Conservation (phyloP, 805 yeast species). For the Zygosaccharomyces bailii region DNA sequence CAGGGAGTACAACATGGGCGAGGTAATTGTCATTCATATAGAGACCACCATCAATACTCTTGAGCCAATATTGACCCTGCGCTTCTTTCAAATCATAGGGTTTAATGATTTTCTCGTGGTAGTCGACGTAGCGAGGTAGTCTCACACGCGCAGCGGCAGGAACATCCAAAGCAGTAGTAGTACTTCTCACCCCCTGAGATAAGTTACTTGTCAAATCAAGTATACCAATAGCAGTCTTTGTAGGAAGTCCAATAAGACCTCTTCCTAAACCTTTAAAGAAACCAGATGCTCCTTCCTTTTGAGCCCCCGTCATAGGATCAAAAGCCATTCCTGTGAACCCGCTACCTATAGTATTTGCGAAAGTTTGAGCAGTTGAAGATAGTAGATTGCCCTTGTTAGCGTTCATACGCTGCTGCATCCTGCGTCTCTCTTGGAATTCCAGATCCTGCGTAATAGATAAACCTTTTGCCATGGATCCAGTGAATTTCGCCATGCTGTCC, state of each 20-base stretch:
- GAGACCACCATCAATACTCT: slow-evolving; percentile 75
- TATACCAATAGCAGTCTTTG: slow-evolving; percentile 93
- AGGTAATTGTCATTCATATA: slow-evolving; percentile 70
- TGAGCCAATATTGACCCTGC: slow-evolving; percentile 92
- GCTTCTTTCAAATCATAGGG: slow-evolving; percentile 80
- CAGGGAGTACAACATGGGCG: slow-evolving; percentile 81
- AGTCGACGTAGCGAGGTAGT: slow-evolving; percentile 71
- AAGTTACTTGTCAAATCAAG: slow-evolving; percentile 90
- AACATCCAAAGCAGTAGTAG: slow-evolving; percentile 84
- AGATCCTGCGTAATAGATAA: slow-evolving; percentile 84
- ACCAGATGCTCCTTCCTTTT: slow-evolving; percentile 85
- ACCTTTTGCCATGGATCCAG: slow-evolving; percentile 94
- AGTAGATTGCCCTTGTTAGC: slow-evolving; percentile 82
- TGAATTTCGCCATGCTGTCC: slow-evolving; percentile 87
- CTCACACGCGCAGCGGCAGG: slow-evolving; percentile 76
- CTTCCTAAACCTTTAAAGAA: slow-evolving; percentile 91
- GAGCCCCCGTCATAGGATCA: slow-evolving; percentile 88
- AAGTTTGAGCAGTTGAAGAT: slow-evolving; percentile 81
- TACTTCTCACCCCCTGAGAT: slow-evolving; percentile 88
- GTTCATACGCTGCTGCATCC: slow-evolving; percentile 70
- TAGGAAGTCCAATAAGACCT: slow-evolving; percentile 93
- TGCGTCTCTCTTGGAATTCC: slow-evolving; percentile 76
- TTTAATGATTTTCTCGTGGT: slow-evolving; percentile 62
- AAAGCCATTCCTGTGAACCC: slow-evolving; percentile 88
- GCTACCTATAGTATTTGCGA: slow-evolving; percentile 79